Evolutionary conservation across 306 rosid genomes (phyloP), one percentile per base, ranked within the genome.

Genomic region (Parietaria judaica): DNA sequence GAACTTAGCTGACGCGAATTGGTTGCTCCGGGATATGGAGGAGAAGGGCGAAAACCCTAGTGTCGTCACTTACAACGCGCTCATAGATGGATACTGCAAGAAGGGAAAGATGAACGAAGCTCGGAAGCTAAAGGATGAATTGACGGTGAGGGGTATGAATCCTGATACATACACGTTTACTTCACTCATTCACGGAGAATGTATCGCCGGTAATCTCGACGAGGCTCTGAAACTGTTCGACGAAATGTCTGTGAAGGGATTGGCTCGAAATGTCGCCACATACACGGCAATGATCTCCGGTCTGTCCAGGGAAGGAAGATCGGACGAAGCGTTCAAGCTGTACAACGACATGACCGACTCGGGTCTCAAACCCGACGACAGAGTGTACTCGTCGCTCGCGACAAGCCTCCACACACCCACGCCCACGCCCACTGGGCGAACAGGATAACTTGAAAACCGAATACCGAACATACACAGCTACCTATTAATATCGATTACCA

Each of bases 251-350:
- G 58, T 7, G 36, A 78, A 58, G 65, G 89, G 88, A 23, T 73
- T 85, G 71, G 50, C 56, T 55, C 77, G 66, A 51, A 83, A 74
- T 36, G 72, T 70, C 5, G 81, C 77, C 10, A 85, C 96, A 6
- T 87, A 85, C 54, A 74, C 96, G 1, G 74, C 81, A 4, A 74
- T 91, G 60, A 85, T 91, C 56, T 80, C 87, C 3, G 95, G 96
- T 58, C 83, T 87, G 72, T 85, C 97, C 15, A 91, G 79, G 74
- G 82, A 64, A 47, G 97, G 95, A 7, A 87, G 95, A 77, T 62
- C 70, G 38, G 86, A 91, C 39, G 96, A 85, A 75, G 94, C 95
- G 38, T 87, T 85, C 67, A 62, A 65, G 63, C 67, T 87, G 66
- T 87, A 87, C 47, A 88, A 87, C 59, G 88, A 85, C 78, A 85